Evolutionary conservation across 257 asterid genomes (phyloP).

Genomic region (Solanum ossicruentum): DNA sequence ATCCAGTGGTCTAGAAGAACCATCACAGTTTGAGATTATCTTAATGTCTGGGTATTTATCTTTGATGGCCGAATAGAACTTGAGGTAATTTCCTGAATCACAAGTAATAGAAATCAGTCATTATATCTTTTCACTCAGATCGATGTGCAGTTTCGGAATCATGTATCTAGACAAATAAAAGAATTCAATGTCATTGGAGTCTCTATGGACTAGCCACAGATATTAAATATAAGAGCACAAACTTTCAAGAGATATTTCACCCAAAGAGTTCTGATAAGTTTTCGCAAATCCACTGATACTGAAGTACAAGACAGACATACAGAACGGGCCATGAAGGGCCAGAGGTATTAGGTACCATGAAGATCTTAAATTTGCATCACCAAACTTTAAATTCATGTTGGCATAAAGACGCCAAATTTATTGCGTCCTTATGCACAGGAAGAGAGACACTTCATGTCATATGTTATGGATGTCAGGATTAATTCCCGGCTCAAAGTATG

Average conservation of each 20-base stretch:
- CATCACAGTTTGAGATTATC: slow-evolving; percentile 88
- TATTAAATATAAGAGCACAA: not conserved
- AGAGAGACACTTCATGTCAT: not conserved
- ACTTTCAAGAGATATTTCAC: not conserved
- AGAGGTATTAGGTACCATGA: not conserved
- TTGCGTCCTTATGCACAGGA: not conserved
- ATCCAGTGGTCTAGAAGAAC: slow-evolving; percentile 50
- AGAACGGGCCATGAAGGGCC: not conserved
- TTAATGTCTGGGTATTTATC: slow-evolving; percentile 59
- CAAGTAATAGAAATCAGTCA: not conserved
- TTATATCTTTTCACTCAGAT: not conserved
- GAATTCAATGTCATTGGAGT: not conserved
- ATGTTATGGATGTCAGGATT: not conserved
- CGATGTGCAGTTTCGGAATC: not conserved
- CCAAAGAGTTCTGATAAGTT: not conserved
- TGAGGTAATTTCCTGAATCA: slow-evolving; percentile 81
- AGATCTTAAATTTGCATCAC: not conserved
- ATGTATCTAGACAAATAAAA: not conserved
- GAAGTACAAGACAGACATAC: not conserved
- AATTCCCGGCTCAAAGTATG: not conserved
- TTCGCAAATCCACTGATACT: not conserved
- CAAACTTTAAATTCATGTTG: not conserved
- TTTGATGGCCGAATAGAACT: slow-evolving; percentile 64
- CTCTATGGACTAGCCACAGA: not conserved
- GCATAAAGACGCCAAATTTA: not conserved